Evolutionary conservation across 345 rosid species (phyloP), one percentile per base, ranked within the genome.

Genomic region (Conringia planisiliqua): DNA sequence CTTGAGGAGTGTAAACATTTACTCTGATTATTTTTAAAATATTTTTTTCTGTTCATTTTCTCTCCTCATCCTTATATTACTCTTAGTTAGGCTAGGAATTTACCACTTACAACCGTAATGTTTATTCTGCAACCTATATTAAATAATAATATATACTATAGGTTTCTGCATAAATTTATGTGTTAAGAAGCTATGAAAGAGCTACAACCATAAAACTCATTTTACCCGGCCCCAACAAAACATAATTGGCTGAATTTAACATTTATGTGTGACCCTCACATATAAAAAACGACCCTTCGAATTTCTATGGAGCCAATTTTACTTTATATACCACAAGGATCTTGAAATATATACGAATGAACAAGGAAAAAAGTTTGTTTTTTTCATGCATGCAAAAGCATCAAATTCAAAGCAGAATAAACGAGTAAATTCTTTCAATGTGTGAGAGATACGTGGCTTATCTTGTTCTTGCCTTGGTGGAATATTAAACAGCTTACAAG

Each of bases 311-410:
- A 63, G 71, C 71, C 75, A 76, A 55, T 8, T 70, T 70, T 62
- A 70, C 66, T 75, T 60, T 55, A 35, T 13, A 76, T 42, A 76
- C 58, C 58, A 70, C 64, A 69, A 63, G 71, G 75, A 76, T 76
- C 76, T 62, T 69, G 43, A 69, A 43, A 62, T 29, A 69, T 76
- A 61, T 76, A 76, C 70, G 74, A 61, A 52, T 69, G 75, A 55
- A 54, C 51, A 44, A 52, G 27, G 29, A 13, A 16, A 4, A 29
- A 55, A 18, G 11, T 43, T 26, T 52, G 6, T 20, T 46, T 56
- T 56, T 66, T 62, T 27, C 75, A 76, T 76, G 66, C 71, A 76
- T 55, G 61, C 71, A 35, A 76, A 64, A 63, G 80, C 71, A 76
- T 76, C 66, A 30, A 70, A 44, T 56, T 54, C 36, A 76, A 76